Evolutionary conservation across 306 rosid genomes (phyloP).

Genomic region (Vachellia pachyceras): DNA sequence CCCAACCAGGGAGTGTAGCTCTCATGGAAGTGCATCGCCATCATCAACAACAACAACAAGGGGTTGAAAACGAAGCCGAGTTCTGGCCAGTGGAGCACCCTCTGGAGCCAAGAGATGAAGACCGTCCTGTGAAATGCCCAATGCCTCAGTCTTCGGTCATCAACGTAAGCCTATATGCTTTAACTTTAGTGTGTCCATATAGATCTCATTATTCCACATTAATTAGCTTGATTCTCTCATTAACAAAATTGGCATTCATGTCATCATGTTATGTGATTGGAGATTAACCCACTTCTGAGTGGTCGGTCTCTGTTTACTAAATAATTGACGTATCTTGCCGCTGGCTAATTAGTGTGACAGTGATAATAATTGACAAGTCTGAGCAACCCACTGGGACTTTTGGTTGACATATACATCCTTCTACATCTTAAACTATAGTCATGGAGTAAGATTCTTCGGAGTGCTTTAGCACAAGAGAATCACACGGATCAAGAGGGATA

Average conservation of each 20-base stretch:
- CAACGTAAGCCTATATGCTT: slow-evolving; percentile 58
- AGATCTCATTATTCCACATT: neutral
- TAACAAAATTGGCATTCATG: neutral
- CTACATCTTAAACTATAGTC: neutral
- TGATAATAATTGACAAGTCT: neutral
- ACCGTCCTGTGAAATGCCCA: slow-evolving; percentile 92
- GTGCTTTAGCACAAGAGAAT: slow-evolving; percentile 29
- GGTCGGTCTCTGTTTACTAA: slow-evolving; percentile 14
- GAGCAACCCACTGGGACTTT: neutral
- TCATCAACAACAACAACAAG: slow-evolving; percentile 25
- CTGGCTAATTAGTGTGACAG: neutral
- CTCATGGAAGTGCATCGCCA: slow-evolving; percentile 51
- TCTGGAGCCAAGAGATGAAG: slow-evolving; percentile 88
- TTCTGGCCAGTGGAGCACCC: slow-evolving; percentile 95
- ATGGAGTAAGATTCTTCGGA: slow-evolving; percentile 34
- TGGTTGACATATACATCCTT: slow-evolving; percentile 2
- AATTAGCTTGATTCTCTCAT: neutral
- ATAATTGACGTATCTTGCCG: neutral
- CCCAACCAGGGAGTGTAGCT: slow-evolving; percentile 31
- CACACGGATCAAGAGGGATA: slow-evolving; percentile 15
- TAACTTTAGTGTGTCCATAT: neutral
- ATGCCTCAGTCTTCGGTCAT: slow-evolving; percentile 83
- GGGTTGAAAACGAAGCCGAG: slow-evolving; percentile 62
- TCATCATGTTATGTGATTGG: neutral
- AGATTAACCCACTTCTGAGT: slow-evolving; percentile 15